phyloP scores from a whole-genome alignment of 768 basidiomycete genomes.

The Kwoniella newhampshirensis region DNA sequence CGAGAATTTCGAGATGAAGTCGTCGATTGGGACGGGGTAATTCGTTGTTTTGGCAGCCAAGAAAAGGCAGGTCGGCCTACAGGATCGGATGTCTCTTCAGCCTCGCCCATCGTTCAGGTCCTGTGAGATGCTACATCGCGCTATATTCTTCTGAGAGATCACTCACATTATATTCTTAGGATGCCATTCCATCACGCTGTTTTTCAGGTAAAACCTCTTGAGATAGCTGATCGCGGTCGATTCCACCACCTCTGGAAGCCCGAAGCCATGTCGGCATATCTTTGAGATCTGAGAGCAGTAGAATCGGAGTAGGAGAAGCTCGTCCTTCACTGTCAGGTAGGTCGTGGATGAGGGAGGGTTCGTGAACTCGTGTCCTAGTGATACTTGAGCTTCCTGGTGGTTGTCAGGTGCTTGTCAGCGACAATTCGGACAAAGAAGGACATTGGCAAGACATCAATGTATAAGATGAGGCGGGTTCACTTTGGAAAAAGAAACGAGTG shows the following conservation, averaged over 20 bases:
- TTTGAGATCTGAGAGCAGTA: conserved; percentile 84
- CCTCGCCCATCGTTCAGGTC: too few species aligned
- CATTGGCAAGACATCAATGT: too few species aligned
- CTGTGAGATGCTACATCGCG: too few species aligned
- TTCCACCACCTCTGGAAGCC: conserved; percentile 87
- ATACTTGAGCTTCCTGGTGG: conserved; percentile 37
- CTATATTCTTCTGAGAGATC: too few species aligned
- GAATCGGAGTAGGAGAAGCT: conserved; percentile 80
- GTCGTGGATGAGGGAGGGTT: conserved; percentile 62
- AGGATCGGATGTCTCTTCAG: not conserved
- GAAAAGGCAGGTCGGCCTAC: conserved; percentile 90
- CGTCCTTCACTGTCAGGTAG: conserved; percentile 79
- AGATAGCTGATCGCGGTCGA: conserved; percentile 88
- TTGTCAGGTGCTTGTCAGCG: too few species aligned
- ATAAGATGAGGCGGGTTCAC: not conserved
- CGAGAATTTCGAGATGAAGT: conserved; percentile 78
- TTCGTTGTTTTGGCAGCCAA: conserved; percentile 98
- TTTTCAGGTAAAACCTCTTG: conserved; percentile 94
- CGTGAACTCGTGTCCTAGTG: conserved; percentile 35
- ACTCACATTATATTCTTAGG: conserved; percentile 95
- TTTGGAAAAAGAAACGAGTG: too few species aligned
- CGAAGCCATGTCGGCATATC: conserved; percentile 73
- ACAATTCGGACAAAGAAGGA: too few species aligned
- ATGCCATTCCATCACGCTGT: conserved; percentile 99
- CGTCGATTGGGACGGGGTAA: conserved; percentile 80